Percentiles rank a stretch among this genome's conserved stretches.
phyloP scores from a whole-genome alignment of 2,329 filamentous ascomycete species.

The Fusarium falciforme region DNA sequence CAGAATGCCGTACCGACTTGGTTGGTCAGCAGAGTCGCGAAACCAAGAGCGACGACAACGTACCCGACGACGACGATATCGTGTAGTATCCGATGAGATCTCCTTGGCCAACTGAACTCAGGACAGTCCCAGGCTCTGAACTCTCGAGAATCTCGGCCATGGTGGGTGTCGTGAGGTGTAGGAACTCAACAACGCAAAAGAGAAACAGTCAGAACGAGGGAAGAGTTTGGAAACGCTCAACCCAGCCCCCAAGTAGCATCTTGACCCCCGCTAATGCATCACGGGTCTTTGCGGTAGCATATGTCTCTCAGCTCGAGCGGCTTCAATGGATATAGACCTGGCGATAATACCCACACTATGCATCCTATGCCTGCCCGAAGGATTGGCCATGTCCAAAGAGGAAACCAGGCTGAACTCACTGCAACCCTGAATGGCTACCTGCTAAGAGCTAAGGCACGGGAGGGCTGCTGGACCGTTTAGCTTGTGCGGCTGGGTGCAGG shows the following conservation, averaged over 20 bases:
- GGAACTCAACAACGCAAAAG: not conserved
- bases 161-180: not conserved
- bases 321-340: not conserved
- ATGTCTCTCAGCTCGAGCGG: not conserved
- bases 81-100: not conserved
- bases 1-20: not conserved
- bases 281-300: not conserved
- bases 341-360: not conserved
- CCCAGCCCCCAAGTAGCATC: not conserved
- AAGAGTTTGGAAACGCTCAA: not conserved
- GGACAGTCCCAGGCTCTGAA: not conserved
- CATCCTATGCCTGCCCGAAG: not conserved
- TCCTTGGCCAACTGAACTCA: not conserved
- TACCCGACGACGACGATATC: not conserved
- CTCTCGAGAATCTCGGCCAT: not conserved
- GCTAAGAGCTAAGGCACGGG: not conserved
- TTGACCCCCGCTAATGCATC: not conserved
- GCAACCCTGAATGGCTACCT: not conserved
- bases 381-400: not conserved
- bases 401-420: not conserved
- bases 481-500: not conserved
- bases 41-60: not conserved
- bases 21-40: not conserved
- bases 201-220: not conserved
- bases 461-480: not conserved